phyloP scores from a whole-genome alignment of 148 eudicot genomes.

The Camellia japonica region DNA sequence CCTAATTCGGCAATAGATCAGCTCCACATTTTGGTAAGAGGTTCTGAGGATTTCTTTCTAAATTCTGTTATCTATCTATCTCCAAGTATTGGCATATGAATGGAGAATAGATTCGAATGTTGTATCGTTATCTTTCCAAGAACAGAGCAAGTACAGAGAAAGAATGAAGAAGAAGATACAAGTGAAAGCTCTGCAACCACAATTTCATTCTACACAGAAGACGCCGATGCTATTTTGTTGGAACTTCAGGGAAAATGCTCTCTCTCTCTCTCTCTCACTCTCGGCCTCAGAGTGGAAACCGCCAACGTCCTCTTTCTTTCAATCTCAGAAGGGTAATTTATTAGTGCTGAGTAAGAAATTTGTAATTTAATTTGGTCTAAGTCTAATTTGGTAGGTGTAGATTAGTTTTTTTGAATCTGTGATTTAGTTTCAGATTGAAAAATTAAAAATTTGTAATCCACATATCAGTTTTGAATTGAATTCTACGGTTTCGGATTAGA shows the following conservation, averaged over 20 bases:
- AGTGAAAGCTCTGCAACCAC: neutral
- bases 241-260: neutral
- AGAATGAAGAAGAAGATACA: slow-evolving; percentile 1
- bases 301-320: slow-evolving; percentile 22
- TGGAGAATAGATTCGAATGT: too few species aligned
- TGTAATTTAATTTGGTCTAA: too few species aligned
- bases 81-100: neutral
- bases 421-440: too few species aligned
- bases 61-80: neutral
- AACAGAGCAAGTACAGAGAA: neutral
- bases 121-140: neutral
- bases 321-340: too few species aligned
- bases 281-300: slow-evolving; percentile 8
- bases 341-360: too few species aligned
- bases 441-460: too few species aligned
- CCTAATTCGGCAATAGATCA: neutral
- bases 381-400: too few species aligned
- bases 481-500: too few species aligned
- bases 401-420: too few species aligned
- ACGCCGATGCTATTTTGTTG: slow-evolving; percentile 30
- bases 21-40: neutral
- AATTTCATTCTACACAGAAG: neutral
- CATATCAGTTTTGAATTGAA: too few species aligned
- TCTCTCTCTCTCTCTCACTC: neutral
- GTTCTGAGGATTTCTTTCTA: neutral